Evolutionary conservation across 805 yeast species (phyloP).

Genomic region (Saturnispora sanitii): DNA sequence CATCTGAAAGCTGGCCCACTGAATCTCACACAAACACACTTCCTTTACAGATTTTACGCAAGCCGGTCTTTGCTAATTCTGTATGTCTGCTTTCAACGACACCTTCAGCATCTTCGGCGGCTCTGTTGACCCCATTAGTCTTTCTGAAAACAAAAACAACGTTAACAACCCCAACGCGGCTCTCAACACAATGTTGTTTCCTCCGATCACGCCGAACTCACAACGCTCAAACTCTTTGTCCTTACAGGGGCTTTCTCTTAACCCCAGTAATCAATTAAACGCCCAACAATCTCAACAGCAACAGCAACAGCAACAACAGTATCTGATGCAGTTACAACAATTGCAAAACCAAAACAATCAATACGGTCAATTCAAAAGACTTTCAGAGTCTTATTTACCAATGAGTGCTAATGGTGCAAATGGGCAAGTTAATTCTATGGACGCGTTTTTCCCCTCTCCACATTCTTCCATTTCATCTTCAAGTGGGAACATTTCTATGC

Average conservation of each 20-base stretch:
- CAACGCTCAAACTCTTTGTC: conserved; percentile 9
- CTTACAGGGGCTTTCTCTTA: conserved; percentile 3
- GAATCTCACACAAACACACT: no score
- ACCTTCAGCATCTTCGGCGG: conserved; percentile 4
- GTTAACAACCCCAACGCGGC: no score
- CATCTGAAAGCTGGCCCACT: no score
- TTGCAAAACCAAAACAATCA: conserved; percentile 4
- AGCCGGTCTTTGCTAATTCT: no score
- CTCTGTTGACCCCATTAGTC: conserved; percentile 4
- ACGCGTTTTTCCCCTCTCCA: conserved; percentile 20
- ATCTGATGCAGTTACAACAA: conserved; percentile 7
- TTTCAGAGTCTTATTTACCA: conserved; percentile 12
- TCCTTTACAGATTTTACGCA: no score
- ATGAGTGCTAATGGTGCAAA: conserved; percentile 1
- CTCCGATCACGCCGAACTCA: conserved; percentile 10
- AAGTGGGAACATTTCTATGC: conserved; percentile 10
- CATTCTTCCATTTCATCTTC: conserved; percentile 25
- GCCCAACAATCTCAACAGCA: conserved; percentile 10
- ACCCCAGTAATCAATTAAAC: conserved; percentile 5
- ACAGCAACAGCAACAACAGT: conserved; percentile 9
- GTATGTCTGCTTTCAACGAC: no score
- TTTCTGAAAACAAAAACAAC: no score
- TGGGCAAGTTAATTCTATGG: background rate
- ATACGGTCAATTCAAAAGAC: conserved; percentile 7
- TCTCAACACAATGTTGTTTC: conserved; percentile 2